These are phyloP conservation scores for Bertia moriformis DNA, from an alignment of 2,329 filamentous ascomycete species.

Conservation along the genomic window DNA sequence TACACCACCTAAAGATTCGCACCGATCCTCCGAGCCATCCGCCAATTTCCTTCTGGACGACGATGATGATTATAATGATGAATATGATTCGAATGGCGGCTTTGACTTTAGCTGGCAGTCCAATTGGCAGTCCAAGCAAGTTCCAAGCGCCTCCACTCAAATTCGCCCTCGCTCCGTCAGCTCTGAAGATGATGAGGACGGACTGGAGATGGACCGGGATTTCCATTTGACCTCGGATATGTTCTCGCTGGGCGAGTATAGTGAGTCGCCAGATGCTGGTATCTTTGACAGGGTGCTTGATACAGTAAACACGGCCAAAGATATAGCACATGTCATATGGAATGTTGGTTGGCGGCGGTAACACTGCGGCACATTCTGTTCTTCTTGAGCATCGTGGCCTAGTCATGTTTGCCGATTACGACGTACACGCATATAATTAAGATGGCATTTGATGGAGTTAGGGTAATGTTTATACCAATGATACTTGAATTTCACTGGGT, in stretches of 20 bases:
- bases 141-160: neutral
- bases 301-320: constrained; percentile 8
- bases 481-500: no score
- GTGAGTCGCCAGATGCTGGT: constrained; percentile 2
- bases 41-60: constrained; percentile 39
- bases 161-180: neutral
- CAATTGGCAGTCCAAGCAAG: neutral
- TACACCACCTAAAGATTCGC: constrained; percentile 32
- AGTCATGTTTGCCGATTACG: no score
- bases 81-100: neutral
- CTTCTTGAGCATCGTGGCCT: no score
- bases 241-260: neutral
- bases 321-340: constrained; percentile 10
- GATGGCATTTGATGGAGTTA: no score
- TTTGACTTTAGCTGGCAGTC: neutral
- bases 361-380: no score
- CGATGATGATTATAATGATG: constrained; percentile 17
- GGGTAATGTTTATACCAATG: no score
- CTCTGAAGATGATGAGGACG: neutral
- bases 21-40: constrained; percentile 34
- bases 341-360: constrained; percentile 9
- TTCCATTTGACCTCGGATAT: neutral
- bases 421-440: no score
- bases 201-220: neutral
- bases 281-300: constrained; percentile 7